A percentile compares a stretch with the other conserved stretches of the same genome.
These are phyloP conservation scores for Naematelia aurantialba DNA, from an alignment of 768 basidiomycete genomes.

Conservation along the genomic window DNA sequence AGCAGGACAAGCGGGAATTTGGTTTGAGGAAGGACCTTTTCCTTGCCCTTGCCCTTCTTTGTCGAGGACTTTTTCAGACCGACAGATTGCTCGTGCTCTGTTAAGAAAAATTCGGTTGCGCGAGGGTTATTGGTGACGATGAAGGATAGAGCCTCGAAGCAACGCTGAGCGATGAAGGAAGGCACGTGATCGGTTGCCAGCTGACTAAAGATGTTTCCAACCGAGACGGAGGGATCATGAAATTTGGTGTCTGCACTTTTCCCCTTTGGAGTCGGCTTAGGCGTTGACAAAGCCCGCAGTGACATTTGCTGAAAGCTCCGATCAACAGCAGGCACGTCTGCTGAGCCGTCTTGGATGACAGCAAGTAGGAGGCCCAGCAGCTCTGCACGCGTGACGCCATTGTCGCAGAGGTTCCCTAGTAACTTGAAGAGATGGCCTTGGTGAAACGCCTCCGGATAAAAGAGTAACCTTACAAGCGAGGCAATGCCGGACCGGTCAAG, in stretches of 20 bases:
- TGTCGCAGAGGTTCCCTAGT: slow-evolving; percentile 92
- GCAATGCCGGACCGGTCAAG: slow-evolving; percentile 87
- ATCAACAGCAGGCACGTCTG: slow-evolving; percentile 85
- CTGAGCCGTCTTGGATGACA: slow-evolving; percentile 90
- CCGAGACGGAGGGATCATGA: slow-evolving; percentile 46
- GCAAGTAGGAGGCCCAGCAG: slow-evolving; percentile 90
- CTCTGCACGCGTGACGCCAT: slow-evolving; percentile 82
- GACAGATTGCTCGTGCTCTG: slow-evolving; percentile 85
- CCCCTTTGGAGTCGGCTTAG: slow-evolving; percentile 67
- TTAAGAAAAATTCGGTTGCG: slow-evolving; percentile 88
- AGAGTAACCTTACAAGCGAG: slow-evolving; percentile 82
- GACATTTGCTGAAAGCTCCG: slow-evolving; percentile 90
- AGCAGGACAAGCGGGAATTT: slow-evolving; percentile 89
- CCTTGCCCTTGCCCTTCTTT: slow-evolving; percentile 91
- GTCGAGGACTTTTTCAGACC: slow-evolving; percentile 54
- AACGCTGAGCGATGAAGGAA: slow-evolving; percentile 88
- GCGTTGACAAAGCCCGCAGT: slow-evolving; percentile 57
- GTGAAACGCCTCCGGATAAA: slow-evolving; percentile 88
- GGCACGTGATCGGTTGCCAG: slow-evolving; percentile 72
- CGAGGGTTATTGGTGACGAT: slow-evolving; percentile 81
- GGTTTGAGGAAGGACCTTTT: slow-evolving; percentile 66
- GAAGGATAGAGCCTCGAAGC: slow-evolving; percentile 81
- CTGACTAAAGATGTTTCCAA: slow-evolving; percentile 53
- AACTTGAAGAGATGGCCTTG: slow-evolving; percentile 82
- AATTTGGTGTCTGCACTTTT: slow-evolving; percentile 29